A percentile compares a stretch with the other conserved stretches of the same genome.
Conservation (phyloP, 1,284 basidiomycete species). For the Ceratobasidium sp. region DNA sequence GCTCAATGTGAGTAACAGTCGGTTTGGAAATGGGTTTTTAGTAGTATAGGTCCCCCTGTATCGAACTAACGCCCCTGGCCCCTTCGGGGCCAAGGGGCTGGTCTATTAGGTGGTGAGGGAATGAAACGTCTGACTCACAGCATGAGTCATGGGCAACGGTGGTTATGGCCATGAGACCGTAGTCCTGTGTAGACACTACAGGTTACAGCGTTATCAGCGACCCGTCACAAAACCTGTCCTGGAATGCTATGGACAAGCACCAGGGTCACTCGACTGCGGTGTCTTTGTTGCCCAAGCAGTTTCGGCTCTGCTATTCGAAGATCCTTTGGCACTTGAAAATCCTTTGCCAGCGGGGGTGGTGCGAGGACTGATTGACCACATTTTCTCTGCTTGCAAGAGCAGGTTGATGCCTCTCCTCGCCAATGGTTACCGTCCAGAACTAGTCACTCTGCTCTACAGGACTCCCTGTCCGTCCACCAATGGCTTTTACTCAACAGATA, state of each 20-base stretch:
- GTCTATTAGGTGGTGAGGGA: too few species aligned
- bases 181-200: too few species aligned
- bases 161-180: too few species aligned
- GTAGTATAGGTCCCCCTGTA: too few species aligned
- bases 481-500: not conserved
- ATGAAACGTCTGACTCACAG: too few species aligned
- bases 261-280: conserved; percentile 2
- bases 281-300: not conserved
- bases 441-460: not conserved
- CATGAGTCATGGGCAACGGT: too few species aligned
- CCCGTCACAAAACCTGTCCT: too few species aligned
- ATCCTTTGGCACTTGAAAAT: not conserved
- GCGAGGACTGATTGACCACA: not conserved
- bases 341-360: not conserved
- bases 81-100: too few species aligned
- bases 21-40: too few species aligned
- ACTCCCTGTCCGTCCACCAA: not conserved
- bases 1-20: too few species aligned
- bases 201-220: too few species aligned
- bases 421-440: not conserved
- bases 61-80: too few species aligned
- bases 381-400: not conserved
- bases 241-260: not conserved
- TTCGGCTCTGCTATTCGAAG: not conserved
- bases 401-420: not conserved